These are phyloP conservation scores for Aureobasidium sp. DNA, from an alignment of 2,329 filamentous ascomycete species.

Conservation along the genomic window DNA sequence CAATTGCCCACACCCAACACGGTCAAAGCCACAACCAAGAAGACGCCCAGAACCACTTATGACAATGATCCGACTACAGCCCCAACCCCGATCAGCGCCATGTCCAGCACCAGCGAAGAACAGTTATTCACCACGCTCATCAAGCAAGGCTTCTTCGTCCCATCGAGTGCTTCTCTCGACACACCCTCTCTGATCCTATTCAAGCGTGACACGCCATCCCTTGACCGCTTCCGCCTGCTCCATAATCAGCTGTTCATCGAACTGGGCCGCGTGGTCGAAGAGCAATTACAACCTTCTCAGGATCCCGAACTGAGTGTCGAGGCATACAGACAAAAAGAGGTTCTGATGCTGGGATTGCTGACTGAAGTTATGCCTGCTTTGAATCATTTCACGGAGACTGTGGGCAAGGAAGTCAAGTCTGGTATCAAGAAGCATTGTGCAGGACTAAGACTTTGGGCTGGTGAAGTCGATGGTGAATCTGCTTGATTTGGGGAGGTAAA, in stretches of 20 bases:
- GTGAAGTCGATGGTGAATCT: too few relatives aligned
- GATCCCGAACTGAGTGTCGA: not conserved
- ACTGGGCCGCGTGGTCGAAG: slow-evolving; percentile 2
- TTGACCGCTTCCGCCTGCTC: slow-evolving; percentile 3
- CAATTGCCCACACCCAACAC: not conserved
- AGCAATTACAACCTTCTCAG: not conserved
- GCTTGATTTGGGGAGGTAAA: too few relatives aligned
- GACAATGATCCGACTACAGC: not conserved
- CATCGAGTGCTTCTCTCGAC: not conserved
- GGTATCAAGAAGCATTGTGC: not conserved
- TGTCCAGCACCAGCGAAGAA: not conserved
- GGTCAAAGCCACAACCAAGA: not conserved
- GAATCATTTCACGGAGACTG: slow-evolving; percentile 4
- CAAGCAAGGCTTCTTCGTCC: not conserved
- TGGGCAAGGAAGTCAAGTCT: not conserved
- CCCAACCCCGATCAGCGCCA: not conserved
- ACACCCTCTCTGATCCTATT: not conserved
- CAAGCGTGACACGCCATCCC: not conserved
- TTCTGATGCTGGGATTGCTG: slow-evolving; percentile 9
- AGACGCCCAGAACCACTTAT: not conserved
- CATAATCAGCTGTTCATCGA: slow-evolving; percentile 7
- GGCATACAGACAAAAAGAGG: not conserved
- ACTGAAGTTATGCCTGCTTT: slow-evolving; percentile 5
- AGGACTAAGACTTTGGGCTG: slow-evolving; percentile 8
- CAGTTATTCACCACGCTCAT: not conserved